A percentile compares a stretch with the other conserved stretches of the same genome.
phyloP scores from a whole-genome alignment of 495 filamentous ascomycete species.

The Massariosphaeria phaeospora region DNA sequence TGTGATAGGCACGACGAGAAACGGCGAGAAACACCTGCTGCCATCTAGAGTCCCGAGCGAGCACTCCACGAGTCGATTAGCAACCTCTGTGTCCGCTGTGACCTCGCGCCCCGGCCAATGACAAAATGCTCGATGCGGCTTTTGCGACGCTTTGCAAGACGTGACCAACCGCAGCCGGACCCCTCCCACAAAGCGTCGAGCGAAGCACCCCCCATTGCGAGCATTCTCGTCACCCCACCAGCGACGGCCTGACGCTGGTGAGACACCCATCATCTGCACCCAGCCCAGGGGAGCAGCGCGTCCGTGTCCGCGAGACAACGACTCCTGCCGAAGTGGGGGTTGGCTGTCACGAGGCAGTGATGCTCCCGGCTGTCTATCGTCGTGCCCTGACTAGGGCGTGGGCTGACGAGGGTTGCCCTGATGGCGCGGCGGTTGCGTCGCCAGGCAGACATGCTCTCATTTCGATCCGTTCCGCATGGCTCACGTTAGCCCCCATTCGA shows the following conservation, averaged over 20 bases:
- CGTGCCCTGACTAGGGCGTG: no score
- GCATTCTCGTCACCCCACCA: not conserved
- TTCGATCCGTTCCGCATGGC: slow-evolving; percentile 14
- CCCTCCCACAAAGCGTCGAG: slow-evolving; percentile 1
- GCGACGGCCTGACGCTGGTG: not conserved
- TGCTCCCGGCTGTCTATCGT: no score
- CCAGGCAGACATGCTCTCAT: slow-evolving; percentile 24
- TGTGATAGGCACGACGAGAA: slow-evolving; percentile 16
- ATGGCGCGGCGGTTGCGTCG: slow-evolving; percentile 21
- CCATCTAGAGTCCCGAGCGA: slow-evolving; percentile 28
- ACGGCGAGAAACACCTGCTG: not conserved
- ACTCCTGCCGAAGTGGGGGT: not conserved
- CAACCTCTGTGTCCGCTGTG: not conserved
- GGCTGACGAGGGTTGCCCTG: not conserved
- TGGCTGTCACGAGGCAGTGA: slow-evolving; percentile 14
- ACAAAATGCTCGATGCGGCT: slow-evolving; percentile 9
- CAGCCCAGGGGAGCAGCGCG: not conserved
- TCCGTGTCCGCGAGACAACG: not conserved
- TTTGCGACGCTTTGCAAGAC: slow-evolving; percentile 4
- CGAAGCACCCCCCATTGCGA: not conserved
- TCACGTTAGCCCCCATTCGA: slow-evolving; percentile 4
- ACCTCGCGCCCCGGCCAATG: not conserved
- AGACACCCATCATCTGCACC: not conserved
- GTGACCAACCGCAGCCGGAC: slow-evolving; percentile 5
- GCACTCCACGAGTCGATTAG: slow-evolving; percentile 12